A percentile compares a stretch with the other conserved stretches of the same genome.
These are phyloP conservation scores for Samsoniella hepiali DNA, from an alignment of 2,329 filamentous ascomycete genomes.

Conservation along the genomic window DNA sequence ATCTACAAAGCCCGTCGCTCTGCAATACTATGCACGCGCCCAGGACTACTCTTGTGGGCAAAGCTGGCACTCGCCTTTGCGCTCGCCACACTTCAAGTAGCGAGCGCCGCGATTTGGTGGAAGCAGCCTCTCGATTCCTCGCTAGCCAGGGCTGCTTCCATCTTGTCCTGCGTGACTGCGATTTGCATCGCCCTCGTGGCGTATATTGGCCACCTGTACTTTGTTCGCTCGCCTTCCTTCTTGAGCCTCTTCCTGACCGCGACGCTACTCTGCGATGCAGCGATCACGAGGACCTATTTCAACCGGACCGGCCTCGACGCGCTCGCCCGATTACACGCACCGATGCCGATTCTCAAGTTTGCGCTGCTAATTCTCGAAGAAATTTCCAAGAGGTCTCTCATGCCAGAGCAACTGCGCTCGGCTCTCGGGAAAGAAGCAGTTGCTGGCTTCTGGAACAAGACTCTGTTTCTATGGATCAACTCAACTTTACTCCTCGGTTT, in stretches of 20 bases:
- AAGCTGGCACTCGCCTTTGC: slow-evolving; percentile 19
- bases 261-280: slow-evolving; percentile 33
- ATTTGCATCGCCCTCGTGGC: slow-evolving; percentile 28
- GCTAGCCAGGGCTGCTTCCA: slow-evolving; percentile 29
- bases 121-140: slow-evolving; percentile 15
- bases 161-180: slow-evolving; percentile 27
- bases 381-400: slow-evolving; percentile 25
- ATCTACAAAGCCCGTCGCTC: too few species aligned
- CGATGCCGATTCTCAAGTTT: slow-evolving; percentile 27
- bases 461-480: background rate
- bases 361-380: slow-evolving; percentile 32
- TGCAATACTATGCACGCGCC: too few species aligned
- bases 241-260: slow-evolving; percentile 32
- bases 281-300: slow-evolving; percentile 32
- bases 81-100: slow-evolving; percentile 21
- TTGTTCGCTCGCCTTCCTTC: slow-evolving; percentile 31
- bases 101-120: slow-evolving; percentile 29
- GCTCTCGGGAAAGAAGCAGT: slow-evolving; percentile 23
- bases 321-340: slow-evolving; percentile 29
- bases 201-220: slow-evolving; percentile 32
- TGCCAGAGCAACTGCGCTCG: background rate
- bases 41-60: slow-evolving; percentile 21
- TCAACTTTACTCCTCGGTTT: background rate
- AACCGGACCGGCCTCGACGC: slow-evolving; percentile 25
- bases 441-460: slow-evolving; percentile 21